phyloP scores from a whole-genome alignment of 768 basidiomycete species.

The Porpolomopsis calyptriformis region DNA sequence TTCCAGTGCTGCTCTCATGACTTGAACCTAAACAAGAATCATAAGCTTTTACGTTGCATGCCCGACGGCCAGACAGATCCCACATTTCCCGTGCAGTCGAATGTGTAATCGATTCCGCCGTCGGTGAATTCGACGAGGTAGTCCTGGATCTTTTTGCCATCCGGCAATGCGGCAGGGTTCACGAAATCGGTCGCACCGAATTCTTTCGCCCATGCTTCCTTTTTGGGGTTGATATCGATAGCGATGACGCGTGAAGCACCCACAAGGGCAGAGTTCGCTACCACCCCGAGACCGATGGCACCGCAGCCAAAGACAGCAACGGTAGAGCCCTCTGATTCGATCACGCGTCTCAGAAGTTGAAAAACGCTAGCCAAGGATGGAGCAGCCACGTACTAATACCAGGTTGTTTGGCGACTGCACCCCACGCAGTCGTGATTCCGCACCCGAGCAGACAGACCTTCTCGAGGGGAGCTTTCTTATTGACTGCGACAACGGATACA shows the following conservation, averaged over 20 bases:
- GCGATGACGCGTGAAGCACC: constrained; percentile 87
- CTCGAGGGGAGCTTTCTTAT: constrained; percentile 76
- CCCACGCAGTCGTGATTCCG: constrained; percentile 98
- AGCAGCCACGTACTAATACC: constrained; percentile 52
- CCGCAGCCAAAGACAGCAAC: constrained; percentile 96
- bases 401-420: constrained; percentile 84
- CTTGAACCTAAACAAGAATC: constrained; percentile 51
- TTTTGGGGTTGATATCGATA: constrained; percentile 77
- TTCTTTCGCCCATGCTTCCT: constrained; percentile 81
- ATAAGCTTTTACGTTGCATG: constrained; percentile 20
- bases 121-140: constrained; percentile 87
- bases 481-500: constrained; percentile 89
- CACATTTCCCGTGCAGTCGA: constrained; percentile 89
- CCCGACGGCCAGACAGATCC: constrained; percentile 19
- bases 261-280: constrained; percentile 68
- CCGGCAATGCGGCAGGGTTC: constrained; percentile 63
- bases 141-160: constrained; percentile 82
- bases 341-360: background rate
- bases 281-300: constrained; percentile 89
- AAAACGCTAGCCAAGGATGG: background rate
- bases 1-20: constrained; percentile 93
- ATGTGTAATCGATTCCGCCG: constrained; percentile 94
- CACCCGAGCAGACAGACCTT: constrained; percentile 96
- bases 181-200: constrained; percentile 95
- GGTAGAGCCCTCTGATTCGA: constrained; percentile 54